Evolutionary conservation across 176 grass and related monocot species (phyloP), one percentile per base, ranked within the genome.

Genomic region (Musa acuminata): DNA sequence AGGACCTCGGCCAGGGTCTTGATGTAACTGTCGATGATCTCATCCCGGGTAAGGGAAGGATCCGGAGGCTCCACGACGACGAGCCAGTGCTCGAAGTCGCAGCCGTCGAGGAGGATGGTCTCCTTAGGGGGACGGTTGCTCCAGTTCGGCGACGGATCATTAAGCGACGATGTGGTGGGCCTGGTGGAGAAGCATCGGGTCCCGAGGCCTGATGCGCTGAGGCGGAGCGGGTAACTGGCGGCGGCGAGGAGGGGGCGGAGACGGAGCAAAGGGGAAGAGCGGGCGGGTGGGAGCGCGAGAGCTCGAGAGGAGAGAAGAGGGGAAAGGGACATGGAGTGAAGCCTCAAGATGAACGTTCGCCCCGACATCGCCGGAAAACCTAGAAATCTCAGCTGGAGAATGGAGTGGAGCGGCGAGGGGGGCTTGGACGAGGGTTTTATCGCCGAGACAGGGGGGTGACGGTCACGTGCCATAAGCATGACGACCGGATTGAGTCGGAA

Each of bases 71-170:
- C 89, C 85, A 96, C 35, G 77, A 92, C 85, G 66, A 92, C 76
- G 17, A 92, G 85, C 89, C 87, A 96, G 71, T 92, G 89, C 79
- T 96, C 85, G 59, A 90, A 92, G 80, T 92, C 87, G 52, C 87
- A 96, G 0, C 89, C 93, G 14, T 92, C 87, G 20, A 90, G 78
- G 55, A 92, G 81, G 51, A 96, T 90, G 6, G 89, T 90, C 85
- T 96, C 87, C 71, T 92, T 92, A 27, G 93, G 87, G 0, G 93
- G 93, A 2, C 85, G 80, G 51, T 86, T 96, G 83, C 76, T 92
- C 87, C 83, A 92, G 82, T 86, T 91, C 11, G 92, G 89, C 13
- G 77, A 87, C 53, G 87, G 83, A 73, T 96, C 92, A 52, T 77
- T 75, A 55, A 89, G 63, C 7, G 92, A 96, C 0, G 92, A 89